Evolutionary conservation across 495 filamentous ascomycete genomes (phyloP), one percentile per base, ranked within the genome.

Genomic region (Elasticomyces elasticus): DNA sequence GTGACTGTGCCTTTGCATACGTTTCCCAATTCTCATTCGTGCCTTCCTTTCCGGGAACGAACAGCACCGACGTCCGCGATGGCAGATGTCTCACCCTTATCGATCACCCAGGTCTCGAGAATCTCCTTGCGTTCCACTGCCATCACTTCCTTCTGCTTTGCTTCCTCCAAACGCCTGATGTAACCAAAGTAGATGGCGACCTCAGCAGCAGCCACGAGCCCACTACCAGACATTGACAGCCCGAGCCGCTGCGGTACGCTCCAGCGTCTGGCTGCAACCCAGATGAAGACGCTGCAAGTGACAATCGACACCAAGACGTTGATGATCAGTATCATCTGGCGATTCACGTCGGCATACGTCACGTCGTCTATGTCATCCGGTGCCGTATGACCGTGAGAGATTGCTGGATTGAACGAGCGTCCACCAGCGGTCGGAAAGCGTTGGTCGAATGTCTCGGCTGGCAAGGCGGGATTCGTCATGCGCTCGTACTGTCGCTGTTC

Each of bases 141-240:
- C 56, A 60, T 64, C 24, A 49, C 37, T 51, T 67, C 89, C 48
- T 79, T 65, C 37, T 70, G 76, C 60, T 84, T 83, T 0, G 87
- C 87, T 63, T 86, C 74, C 25, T 81, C 77, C 25, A 95, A 70
- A 63, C 89, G 82, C 70, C 82, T 76, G 38, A 94, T 68, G 70
- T 95, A 98, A 6, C 88, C 87, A 11, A 78, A 80, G 68, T 97
- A 96, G 33, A 97, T 80, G 22, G 83, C 82, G 10, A 92, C 83
- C 67, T 98, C 92, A 4, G 89, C 90, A 42, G 94, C 72, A 2
- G 83, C 89, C 22, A 96, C 87, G 19, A 86, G 55, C 2, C 79
- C 64, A 51, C 81, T 83, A 2, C 83, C 81, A 9, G 74, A 75
- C 71, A 91, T 75, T 31, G 82, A 85, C 19, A 87, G 67, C 15